These are phyloP conservation scores for Alternaria triticina DNA, from an alignment of 2,329 filamentous ascomycete species.

Conservation along the genomic window DNA sequence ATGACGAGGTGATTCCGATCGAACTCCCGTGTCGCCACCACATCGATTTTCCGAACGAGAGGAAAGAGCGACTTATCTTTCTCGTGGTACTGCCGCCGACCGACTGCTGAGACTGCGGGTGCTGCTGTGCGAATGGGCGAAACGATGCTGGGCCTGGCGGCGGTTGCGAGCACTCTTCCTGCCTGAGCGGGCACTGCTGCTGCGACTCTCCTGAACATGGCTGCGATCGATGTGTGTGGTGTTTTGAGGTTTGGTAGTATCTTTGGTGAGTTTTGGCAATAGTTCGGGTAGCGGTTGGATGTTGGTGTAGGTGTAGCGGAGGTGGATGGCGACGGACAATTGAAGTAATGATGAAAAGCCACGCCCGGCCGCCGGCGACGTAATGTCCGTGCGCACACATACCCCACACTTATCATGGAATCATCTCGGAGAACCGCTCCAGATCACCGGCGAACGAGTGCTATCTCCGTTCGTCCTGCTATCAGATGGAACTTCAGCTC, in stretches of 20 bases:
- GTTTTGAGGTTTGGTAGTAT: neutral
- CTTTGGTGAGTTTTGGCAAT: neutral
- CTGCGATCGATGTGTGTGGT: conserved; percentile 31
- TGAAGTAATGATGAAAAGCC: conserved; percentile 24
- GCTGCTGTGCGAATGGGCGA: conserved; percentile 54
- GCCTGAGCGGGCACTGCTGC: conserved; percentile 61
- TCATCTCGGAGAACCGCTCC: conserved; percentile 24
- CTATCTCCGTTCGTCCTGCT: conserved; percentile 7
- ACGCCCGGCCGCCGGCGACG: conserved; percentile 24
- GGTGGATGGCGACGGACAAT: conserved; percentile 30
- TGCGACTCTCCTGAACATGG: conserved; percentile 65
- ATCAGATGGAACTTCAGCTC: conserved; percentile 25
- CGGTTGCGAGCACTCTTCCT: conserved; percentile 57
- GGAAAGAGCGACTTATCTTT: conserved; percentile 61
- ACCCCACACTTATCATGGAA: conserved; percentile 28
- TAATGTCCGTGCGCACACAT: conserved; percentile 29
- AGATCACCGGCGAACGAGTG: conserved; percentile 5
- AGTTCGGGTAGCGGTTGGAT: conserved; percentile 15
- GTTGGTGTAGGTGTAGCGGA: conserved; percentile 29
- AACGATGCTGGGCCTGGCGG: conserved; percentile 57
- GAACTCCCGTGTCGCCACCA: conserved; percentile 19
- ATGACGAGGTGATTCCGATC: conserved; percentile 9
- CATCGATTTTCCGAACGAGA: neutral
- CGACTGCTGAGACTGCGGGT: conserved; percentile 48
- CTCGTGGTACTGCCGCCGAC: conserved; percentile 66